Evolutionary conservation across 2,329 filamentous ascomycete species (phyloP), one percentile per base, ranked within the genome.

Genomic region (Diaporthe citri): DNA sequence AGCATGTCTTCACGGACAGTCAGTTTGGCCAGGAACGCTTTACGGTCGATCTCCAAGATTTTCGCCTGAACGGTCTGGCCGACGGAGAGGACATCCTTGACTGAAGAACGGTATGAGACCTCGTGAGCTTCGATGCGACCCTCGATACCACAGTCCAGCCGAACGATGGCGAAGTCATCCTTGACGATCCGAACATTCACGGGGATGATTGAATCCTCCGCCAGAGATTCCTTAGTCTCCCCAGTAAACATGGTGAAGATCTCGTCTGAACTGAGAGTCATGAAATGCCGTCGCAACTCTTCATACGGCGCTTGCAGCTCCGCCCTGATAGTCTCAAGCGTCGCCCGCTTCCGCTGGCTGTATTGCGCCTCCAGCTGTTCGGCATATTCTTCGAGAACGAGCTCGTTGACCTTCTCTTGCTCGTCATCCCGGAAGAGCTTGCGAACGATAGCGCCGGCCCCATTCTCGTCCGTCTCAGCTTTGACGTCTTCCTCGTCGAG

Each of bases 401-500:
- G 89, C 81, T 99, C 97, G 80, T 98, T 98, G 81, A 99, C 95
- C 81, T 96, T 94, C 80, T 98, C 96, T 79, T 97, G 95, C 78
- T 95, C 94, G 64, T 98, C 95, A 74, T 98, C 95, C 81, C 95
- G 94, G 83, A 99, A 94, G n/a, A 99, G 91, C 83, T 96, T 97
- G 77, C 96, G 93, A 72, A 99, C 95, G 78, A 98, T 96, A 10
- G 96, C 97, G 22, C 94, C 95, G 0, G 94, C 89, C 0, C 97
- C 97, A 77, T 95, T 95, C 81, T 98, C 95, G 78, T 97, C 95
- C 7, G 93, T 94, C 85, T 98, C 96, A 1, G 94, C 95, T 84
- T 98, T 97, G 82, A 99, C 95, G 80, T 99, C 97, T 86, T 99
- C 97, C 85, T 99, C 97, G 79, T 99, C 97, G 78, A 99, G 89